Base-by-base conservation (phyloP, 306 rosid species). In the Quercus parvula region DNA sequence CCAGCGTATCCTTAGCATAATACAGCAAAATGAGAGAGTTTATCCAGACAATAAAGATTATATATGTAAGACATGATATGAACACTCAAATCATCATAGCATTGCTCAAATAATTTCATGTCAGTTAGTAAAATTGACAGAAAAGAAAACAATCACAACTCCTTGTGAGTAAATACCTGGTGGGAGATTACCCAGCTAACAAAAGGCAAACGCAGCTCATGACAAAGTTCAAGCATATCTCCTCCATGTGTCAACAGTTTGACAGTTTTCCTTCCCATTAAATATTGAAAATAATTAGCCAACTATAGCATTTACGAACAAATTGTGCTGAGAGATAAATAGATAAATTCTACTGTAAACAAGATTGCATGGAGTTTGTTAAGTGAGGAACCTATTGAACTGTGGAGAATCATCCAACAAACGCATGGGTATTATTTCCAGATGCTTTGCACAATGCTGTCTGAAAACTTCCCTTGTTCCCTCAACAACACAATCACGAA, bases 181-280 rank as follows among this genome's bases (percentile, higher is more conserved):
- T 78, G 88, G 44, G 88, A 87, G 73, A 92, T 76, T 52, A 90
- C 83, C 98, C 98, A 95, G 80, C 86, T 84, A 75, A 88, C 87
- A 86, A 95, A 95, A 78, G 97, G 97, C 70, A 89, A 79, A 58
- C 99, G 99, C 78, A 95, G 84, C 83, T 95, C 97, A 13, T 89
- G 89, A 85, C 94, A 86, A 75, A 95, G 97, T 89, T 95, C 97
- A 81, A 95, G 92, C 93, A 92, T 89, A 80, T 92, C 97, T 68
- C 99, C 99, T 84, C 99, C 99, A 73, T 89, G 88, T 79, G 92
- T 95, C 83, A 95, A 86, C 74, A 92, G 92, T 91, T 90, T 95
- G 81, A 95, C 97, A 75, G 97, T 85, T 88, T 88, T 90, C 91
- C 99, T 95, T 87, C 70, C 73, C 77, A 67, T 76, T 30, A 81